phyloP scores from a whole-genome alignment of 345 rosid genomes.

The Citrus inodora region DNA sequence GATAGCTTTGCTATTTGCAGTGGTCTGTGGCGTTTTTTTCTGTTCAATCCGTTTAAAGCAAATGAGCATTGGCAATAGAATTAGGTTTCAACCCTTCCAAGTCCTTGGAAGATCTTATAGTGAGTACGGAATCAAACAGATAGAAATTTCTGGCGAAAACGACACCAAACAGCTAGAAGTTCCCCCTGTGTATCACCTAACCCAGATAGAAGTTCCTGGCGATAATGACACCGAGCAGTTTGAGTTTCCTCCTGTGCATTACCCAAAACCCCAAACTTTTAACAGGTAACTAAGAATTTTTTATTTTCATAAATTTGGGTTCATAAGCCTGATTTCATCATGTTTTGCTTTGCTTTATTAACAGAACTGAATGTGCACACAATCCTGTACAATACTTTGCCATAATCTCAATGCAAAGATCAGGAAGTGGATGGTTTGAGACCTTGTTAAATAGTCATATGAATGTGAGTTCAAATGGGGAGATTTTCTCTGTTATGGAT shows the following conservation, averaged over 20 bases:
- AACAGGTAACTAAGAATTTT: conserved; percentile 47
- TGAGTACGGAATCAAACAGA: conserved; percentile 4
- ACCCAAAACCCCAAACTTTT: conserved; percentile 79
- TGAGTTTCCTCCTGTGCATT: conserved; percentile 51
- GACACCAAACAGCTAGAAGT: conserved; percentile 17
- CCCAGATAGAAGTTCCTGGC: conserved; percentile 32
- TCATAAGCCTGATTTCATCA: neutral
- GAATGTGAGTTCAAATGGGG: conserved; percentile 94
- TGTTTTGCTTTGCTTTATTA: neutral
- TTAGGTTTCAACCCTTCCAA: conserved; percentile 38
- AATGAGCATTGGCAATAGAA: conserved; percentile 36
- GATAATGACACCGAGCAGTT: conserved; percentile 4
- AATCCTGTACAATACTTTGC: conserved; percentile 86
- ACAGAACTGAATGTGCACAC: conserved; percentile 68
- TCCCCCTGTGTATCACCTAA: conserved; percentile 58
- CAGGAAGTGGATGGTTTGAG: conserved; percentile 99
- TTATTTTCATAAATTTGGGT: neutral
- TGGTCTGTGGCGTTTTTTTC: conserved; percentile 68
- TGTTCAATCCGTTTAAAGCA: conserved; percentile 67
- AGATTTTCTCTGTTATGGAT: conserved; percentile 65
- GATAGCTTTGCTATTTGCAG: conserved; percentile 62
- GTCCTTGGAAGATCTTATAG: conserved; percentile 35
- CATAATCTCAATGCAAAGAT: conserved; percentile 93
- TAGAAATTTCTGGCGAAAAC: conserved; percentile 21
- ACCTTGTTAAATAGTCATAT: conserved; percentile 85